phyloP scores from a whole-genome alignment of 1,139 yeast genomes.

The Yamadazyma siamensis region DNA sequence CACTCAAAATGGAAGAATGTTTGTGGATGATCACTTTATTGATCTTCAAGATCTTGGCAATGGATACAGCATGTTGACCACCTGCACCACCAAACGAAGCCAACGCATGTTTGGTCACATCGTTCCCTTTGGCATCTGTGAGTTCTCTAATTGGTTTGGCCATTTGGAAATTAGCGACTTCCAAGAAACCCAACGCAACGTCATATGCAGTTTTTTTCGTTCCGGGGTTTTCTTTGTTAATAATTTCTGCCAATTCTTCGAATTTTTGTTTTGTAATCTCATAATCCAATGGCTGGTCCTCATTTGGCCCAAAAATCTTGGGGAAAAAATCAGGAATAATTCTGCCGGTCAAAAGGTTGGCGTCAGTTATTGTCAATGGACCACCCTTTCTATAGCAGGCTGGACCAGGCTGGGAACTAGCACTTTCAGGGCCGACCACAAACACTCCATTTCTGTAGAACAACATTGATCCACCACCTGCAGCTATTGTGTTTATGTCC shows the following conservation, averaged over 20 bases:
- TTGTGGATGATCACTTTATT: slow-evolving; percentile 18
- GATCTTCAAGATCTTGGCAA: slow-evolving; percentile 19
- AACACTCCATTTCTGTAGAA: slow-evolving; percentile 50
- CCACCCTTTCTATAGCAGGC: slow-evolving; percentile 59
- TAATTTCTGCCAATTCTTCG: slow-evolving; percentile 32
- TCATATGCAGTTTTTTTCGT: slow-evolving; percentile 20
- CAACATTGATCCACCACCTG: slow-evolving; percentile 57
- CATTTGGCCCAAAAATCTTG: slow-evolving; percentile 51
- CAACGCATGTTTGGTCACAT: slow-evolving; percentile 18
- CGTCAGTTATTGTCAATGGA: slow-evolving; percentile 55
- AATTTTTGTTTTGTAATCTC: slow-evolving; percentile 38
- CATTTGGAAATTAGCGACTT: slow-evolving; percentile 21
- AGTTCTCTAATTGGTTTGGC: slow-evolving; percentile 21
- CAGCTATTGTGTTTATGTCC: slow-evolving; percentile 58
- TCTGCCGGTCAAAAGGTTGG: slow-evolving; percentile 49
- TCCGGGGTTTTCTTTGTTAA: slow-evolving; percentile 36
- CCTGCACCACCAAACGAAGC: slow-evolving; percentile 24
- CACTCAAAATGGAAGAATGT: slow-evolving; percentile 20
- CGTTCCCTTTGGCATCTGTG: slow-evolving; percentile 21
- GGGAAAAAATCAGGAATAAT: slow-evolving; percentile 50
- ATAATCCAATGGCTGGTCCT: slow-evolving; percentile 43
- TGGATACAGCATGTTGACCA: slow-evolving; percentile 20
- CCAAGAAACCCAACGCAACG: slow-evolving; percentile 20
- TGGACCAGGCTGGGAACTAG: slow-evolving; percentile 58
- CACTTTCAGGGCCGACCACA: slow-evolving; percentile 55